These are phyloP conservation scores for Trametes cubensis DNA, from an alignment of 768 basidiomycete species.

Conservation along the genomic window DNA sequence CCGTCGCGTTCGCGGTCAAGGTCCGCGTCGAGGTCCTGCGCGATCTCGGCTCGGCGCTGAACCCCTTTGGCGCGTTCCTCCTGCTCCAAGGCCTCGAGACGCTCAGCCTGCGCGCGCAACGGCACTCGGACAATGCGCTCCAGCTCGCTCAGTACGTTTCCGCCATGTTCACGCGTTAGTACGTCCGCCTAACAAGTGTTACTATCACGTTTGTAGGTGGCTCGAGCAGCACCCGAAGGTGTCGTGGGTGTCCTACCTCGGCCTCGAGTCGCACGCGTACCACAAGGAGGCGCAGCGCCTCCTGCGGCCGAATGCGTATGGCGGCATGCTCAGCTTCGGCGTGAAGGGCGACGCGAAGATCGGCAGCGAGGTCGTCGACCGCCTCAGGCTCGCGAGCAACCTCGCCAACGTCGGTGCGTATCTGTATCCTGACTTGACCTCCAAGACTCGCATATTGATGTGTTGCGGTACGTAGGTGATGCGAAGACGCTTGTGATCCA, in stretches of 20 bases:
- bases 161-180: not conserved
- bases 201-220: constrained; percentile 36
- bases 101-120: constrained; percentile 66
- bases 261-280: constrained; percentile 62
- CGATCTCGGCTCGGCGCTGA: constrained; percentile 65
- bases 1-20: constrained; percentile 65
- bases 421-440: constrained; percentile 34
- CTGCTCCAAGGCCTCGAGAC: constrained; percentile 82
- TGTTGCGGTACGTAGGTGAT: too few species aligned
- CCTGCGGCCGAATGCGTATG: constrained; percentile 58
- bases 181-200: too few species aligned
- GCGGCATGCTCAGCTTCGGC: constrained; percentile 81
- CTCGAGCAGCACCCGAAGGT: constrained; percentile 68
- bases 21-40: constrained; percentile 66
- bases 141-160: constrained; percentile 57
- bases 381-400: constrained; percentile 68
- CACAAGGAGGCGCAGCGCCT: constrained; percentile 60
- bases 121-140: constrained; percentile 73
- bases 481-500: constrained; percentile 84
- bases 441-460: too few species aligned
- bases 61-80: constrained; percentile 75
- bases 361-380: constrained; percentile 69
- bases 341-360: constrained; percentile 53
- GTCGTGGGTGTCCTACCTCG: constrained; percentile 79
- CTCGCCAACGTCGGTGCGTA: constrained; percentile 72